Conservation (phyloP, 345 rosid genomes). For the Carallia pectinifolia region DNA sequence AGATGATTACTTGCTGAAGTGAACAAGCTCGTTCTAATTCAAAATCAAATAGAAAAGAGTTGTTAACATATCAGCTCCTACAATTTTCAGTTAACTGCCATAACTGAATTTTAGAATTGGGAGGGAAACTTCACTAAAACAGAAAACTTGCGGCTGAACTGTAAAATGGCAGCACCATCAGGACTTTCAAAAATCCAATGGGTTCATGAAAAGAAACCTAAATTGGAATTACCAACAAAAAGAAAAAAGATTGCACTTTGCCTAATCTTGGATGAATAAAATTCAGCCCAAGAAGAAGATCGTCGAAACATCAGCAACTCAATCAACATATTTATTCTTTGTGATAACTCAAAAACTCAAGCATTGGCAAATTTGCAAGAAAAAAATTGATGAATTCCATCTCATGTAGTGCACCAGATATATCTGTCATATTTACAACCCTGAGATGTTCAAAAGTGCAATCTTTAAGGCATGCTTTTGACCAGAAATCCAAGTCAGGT, state of each 20-base stretch:
- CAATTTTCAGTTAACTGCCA: no score
- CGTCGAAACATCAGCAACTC: slow-evolving; percentile 67
- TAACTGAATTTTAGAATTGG: no score
- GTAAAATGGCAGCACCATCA: no score
- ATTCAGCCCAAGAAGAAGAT: slow-evolving; percentile 74
- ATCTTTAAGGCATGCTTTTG: slow-evolving; percentile 44
- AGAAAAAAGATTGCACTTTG: background rate
- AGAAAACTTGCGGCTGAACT: no score
- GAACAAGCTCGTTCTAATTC: no score
- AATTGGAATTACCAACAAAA: no score
- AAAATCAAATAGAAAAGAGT: no score
- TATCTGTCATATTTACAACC: slow-evolving; percentile 65
- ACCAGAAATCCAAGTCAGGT: slow-evolving; percentile 57
- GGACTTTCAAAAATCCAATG: no score
- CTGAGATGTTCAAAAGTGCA: slow-evolving; percentile 53
- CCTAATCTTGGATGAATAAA: slow-evolving; percentile 55
- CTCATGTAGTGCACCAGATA: slow-evolving; percentile 70
- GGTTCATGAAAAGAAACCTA: no score
- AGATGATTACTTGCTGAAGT: no score
- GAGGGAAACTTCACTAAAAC: no score
- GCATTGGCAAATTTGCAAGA: slow-evolving; percentile 61
- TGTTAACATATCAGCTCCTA: no score
- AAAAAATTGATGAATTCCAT: slow-evolving; percentile 76
- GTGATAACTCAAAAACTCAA: slow-evolving; percentile 43
- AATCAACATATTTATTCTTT: slow-evolving; percentile 58